Base-by-base conservation (phyloP, 1,139 yeast genomes). In the Magnusiomyces ingens region DNA sequence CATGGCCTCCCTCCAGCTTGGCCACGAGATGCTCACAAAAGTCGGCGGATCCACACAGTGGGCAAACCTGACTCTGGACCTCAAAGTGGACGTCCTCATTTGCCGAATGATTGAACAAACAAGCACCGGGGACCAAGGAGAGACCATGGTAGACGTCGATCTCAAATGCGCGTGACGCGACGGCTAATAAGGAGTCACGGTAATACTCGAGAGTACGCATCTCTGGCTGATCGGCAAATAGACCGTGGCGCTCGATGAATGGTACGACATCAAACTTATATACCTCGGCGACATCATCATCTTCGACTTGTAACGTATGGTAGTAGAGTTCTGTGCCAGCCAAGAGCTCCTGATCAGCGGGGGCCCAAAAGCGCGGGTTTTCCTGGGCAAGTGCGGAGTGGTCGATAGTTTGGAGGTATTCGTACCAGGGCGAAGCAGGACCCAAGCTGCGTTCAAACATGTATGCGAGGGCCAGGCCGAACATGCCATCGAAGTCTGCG, bases 41-140 rank as follows among this genome's bases (percentile, higher is more conserved):
- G 17, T 61, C 62, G 13, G 70, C 74, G n/a, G 72, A 83, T 5
- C 96, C 96, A 73, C 96, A 90, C 26, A 68, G 64, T 1, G 67
- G 77, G 69, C 96, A 90, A 0, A 87, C 95, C 29, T 79, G 82
- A 35, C 77, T 84, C 36, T 79, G 73, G 48, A 91, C 77, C 53
- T 85, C 86, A 65, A 90, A 90, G 67, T 85, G 88, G 5, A 85
- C 90, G 62, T 81, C 76, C 45, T 77, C 73, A 10, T 58, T 73
- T 10, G 77, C 76, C 42, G 79, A 71, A 65, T 89, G 96, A 61
- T 90, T 90, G 71, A 90, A 90, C 50, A 91, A 71, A 67, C 91
- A 96, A 0, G 96, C 97, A 15, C 91, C 91, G 0, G 97, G 96
- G 35, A 90, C 96, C 56, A 91, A 71, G 0, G 86, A 87, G 43